A percentile compares a stretch with the other conserved stretches of the same genome.
Conservation (phyloP, 257 asterid species). For the Asclepias syriaca region DNA sequence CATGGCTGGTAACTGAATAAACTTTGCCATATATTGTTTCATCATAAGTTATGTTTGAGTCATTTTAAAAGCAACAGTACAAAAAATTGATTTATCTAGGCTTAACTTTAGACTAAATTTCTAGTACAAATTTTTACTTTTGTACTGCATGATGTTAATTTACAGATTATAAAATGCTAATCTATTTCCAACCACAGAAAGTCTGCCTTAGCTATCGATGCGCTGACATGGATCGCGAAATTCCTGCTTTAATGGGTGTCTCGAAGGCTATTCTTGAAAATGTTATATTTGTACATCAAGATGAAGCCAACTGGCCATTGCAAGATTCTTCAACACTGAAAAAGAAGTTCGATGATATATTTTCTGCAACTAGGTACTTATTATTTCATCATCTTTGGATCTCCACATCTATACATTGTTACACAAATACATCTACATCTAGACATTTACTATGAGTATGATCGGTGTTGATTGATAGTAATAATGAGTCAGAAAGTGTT, state of each 20-base stretch:
- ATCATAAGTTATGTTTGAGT: not conserved
- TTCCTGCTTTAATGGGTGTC: constrained; percentile 98
- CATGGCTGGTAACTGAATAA: not conserved
- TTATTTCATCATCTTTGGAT: constrained; percentile 7
- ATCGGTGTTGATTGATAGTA: not conserved
- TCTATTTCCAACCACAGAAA: constrained; percentile 57
- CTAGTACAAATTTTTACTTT: not conserved
- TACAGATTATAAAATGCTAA: not conserved
- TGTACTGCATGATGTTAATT: not conserved
- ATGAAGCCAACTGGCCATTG: constrained; percentile 99
- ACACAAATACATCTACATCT: not conserved
- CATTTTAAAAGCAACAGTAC: not conserved
- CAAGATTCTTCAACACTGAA: constrained; percentile 90
- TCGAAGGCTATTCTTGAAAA: constrained; percentile 96
- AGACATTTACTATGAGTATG: not conserved
- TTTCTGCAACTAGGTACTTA: constrained; percentile 90
- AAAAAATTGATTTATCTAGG: not conserved
- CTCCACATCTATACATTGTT: not conserved
- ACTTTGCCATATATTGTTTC: not conserved
- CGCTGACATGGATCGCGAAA: constrained; percentile 99
- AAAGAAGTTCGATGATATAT: constrained; percentile 95
- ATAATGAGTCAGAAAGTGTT: not conserved
- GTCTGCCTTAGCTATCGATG: constrained; percentile 97
- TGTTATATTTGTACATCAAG: constrained; percentile 97
- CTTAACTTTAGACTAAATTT: not conserved